These are phyloP conservation scores for Cubamyces lactineus DNA, from an alignment of 768 basidiomycete genomes.

Conservation along the genomic window DNA sequence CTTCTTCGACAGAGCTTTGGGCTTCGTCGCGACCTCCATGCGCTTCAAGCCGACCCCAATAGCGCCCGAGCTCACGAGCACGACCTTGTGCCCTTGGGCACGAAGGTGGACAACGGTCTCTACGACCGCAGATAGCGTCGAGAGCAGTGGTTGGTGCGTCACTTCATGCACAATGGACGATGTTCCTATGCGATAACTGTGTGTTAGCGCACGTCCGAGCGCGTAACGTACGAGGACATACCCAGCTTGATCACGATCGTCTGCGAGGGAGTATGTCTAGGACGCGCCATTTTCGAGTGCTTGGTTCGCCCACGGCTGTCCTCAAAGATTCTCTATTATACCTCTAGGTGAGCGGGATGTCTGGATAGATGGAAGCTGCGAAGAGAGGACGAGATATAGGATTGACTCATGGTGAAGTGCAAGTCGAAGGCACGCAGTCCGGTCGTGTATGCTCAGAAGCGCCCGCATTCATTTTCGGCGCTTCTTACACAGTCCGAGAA, in stretches of 20 bases:
- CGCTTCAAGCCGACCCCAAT: conserved; percentile 93
- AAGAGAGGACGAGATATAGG: background rate
- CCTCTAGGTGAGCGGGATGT: background rate
- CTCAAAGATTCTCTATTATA: background rate
- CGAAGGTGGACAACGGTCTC: conserved; percentile 86
- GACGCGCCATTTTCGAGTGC: conserved; percentile 28
- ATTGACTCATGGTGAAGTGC: conserved; percentile 25
- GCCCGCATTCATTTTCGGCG: conserved; percentile 1
- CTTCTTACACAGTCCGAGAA: background rate
- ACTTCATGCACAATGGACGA: conserved; percentile 96
- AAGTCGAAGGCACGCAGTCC: background rate
- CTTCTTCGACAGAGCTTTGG: conserved; percentile 87
- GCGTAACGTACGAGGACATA: conserved; percentile 8
- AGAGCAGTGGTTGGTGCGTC: conserved; percentile 89
- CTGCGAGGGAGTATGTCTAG: conserved; percentile 30
- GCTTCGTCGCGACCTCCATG: conserved; percentile 80
- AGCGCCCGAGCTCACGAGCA: conserved; percentile 96
- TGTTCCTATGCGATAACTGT: conserved; percentile 59
- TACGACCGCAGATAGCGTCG: conserved; percentile 88
- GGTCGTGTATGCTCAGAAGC: background rate
- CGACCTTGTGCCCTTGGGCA: conserved; percentile 86
- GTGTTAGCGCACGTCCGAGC: background rate
- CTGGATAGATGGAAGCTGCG: background rate
- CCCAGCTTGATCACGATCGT: conserved; percentile 41
- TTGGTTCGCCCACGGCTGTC: too few relatives aligned